Conservation (phyloP, 2,329 filamentous ascomycete species). For the Nemania serpens region DNA sequence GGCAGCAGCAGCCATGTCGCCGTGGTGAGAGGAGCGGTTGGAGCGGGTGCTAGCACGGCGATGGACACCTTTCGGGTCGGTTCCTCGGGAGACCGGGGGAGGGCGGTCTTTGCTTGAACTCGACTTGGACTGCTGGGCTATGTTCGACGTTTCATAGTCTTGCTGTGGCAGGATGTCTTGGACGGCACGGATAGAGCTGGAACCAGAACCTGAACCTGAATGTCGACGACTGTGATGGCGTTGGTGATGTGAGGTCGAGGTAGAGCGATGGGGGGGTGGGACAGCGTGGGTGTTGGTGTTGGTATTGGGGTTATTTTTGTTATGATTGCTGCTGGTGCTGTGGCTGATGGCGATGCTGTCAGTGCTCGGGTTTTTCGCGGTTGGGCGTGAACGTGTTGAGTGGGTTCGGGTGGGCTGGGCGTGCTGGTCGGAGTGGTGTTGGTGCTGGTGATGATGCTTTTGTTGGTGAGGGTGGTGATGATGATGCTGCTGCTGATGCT, state of each 20-base stretch:
- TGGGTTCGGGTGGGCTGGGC: constrained; percentile 42
- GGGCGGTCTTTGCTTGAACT: constrained; percentile 67
- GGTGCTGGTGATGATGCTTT: background rate
- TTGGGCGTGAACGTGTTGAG: constrained; percentile 45
- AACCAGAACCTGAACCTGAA: constrained; percentile 38
- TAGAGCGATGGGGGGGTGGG: constrained; percentile 35
- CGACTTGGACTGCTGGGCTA: constrained; percentile 66
- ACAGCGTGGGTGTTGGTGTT: constrained; percentile 26
- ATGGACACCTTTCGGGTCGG: constrained; percentile 54
- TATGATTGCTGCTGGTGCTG: constrained; percentile 18
- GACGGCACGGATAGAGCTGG: constrained; percentile 43
- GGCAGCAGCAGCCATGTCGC: constrained; percentile 56
- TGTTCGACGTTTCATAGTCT: constrained; percentile 74
- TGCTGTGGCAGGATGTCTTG: constrained; percentile 58
- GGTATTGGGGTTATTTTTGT: constrained; percentile 25
- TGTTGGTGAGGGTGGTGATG: constrained; percentile 17
- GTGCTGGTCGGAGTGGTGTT: constrained; percentile 18
- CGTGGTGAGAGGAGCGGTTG: constrained; percentile 44
- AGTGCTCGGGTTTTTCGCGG: constrained; percentile 32
- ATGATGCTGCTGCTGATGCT: constrained; percentile 35
- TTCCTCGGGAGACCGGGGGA: constrained; percentile 57
- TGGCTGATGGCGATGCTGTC: constrained; percentile 32
- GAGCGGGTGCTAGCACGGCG: constrained; percentile 58
- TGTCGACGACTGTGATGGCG: constrained; percentile 46
- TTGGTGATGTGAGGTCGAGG: constrained; percentile 40